These are phyloP conservation scores for Aphanomyces cochlioides DNA, from an alignment of 352 stramenopile species.

Conservation along the genomic window DNA sequence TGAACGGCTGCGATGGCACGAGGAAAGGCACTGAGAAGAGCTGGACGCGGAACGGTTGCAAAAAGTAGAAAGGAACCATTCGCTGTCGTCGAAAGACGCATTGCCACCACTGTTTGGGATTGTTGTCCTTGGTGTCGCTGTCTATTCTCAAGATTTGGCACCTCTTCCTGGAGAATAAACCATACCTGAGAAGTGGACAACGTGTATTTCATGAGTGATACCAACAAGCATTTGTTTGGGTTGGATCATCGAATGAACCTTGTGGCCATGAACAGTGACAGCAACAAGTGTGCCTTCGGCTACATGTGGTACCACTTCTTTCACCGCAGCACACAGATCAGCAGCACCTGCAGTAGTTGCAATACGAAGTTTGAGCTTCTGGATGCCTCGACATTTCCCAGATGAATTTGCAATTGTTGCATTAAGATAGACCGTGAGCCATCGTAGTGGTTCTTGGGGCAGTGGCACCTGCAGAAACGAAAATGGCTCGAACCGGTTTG, in stretches of 20 bases:
- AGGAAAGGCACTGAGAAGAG: slow-evolving; percentile 9
- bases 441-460: slow-evolving; percentile 10
- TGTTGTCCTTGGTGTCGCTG: background rate
- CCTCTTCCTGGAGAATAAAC: background rate
- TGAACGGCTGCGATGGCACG: slow-evolving; percentile 13
- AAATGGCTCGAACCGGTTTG: slow-evolving; percentile 83
- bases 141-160: background rate
- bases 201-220: slow-evolving; percentile 10
- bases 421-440: background rate
- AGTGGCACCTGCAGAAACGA: slow-evolving; percentile 70
- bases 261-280: background rate
- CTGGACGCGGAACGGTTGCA: slow-evolving; percentile 20
- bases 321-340: background rate
- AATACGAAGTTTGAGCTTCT: slow-evolving; percentile 12
- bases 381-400: background rate
- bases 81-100: slow-evolving; percentile 18
- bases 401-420: background rate
- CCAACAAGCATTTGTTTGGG: slow-evolving; percentile 11
- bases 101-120: slow-evolving; percentile 11
- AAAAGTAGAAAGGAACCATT: slow-evolving; percentile 28
- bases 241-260: slow-evolving; percentile 11
- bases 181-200: background rate
- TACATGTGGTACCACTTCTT: background rate
- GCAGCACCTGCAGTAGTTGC: background rate
- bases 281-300: background rate